Conservation (phyloP, 495 filamentous ascomycete genomes). For the Sordaria brevicollis region DNA sequence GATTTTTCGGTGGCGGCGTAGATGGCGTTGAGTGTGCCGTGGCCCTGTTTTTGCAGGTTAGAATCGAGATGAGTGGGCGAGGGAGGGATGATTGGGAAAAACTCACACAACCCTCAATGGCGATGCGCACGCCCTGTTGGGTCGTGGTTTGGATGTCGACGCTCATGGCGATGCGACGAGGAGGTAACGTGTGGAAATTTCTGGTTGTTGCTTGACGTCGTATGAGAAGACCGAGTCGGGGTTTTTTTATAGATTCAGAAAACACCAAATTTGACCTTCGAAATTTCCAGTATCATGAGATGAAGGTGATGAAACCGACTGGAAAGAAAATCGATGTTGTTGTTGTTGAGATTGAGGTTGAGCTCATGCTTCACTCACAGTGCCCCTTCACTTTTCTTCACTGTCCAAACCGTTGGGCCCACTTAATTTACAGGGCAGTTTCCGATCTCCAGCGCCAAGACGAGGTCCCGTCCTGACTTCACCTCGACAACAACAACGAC, state of each 20-base stretch:
- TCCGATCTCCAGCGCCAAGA: too few species aligned
- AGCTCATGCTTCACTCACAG: neutral
- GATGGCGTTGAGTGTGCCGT: constrained; percentile 82
- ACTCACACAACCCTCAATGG: constrained; percentile 74
- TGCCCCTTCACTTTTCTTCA: neutral
- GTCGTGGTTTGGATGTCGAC: constrained; percentile 9
- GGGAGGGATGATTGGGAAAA: neutral
- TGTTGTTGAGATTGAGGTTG: neutral
- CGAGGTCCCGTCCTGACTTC: too few species aligned
- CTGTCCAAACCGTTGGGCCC: neutral
- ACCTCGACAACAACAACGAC: neutral
- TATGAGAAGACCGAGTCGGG: neutral
- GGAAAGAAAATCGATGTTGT: neutral
- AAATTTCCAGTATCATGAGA: neutral
- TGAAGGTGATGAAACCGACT: neutral
- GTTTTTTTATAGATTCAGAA: neutral
- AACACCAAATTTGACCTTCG: too few species aligned
- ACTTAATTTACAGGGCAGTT: neutral
- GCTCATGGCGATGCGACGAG: neutral
- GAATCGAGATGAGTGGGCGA: constrained; percentile 1
- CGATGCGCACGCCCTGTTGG: constrained; percentile 38
- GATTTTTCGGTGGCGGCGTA: constrained; percentile 63
- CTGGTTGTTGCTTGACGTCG: neutral
- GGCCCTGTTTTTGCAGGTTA: constrained; percentile 47
- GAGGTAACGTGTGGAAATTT: neutral